Percentiles rank a stretch among this genome's conserved stretches.
Evolutionary conservation across 331 rosid species (phyloP).

Genomic region (Malus hybrid): DNA sequence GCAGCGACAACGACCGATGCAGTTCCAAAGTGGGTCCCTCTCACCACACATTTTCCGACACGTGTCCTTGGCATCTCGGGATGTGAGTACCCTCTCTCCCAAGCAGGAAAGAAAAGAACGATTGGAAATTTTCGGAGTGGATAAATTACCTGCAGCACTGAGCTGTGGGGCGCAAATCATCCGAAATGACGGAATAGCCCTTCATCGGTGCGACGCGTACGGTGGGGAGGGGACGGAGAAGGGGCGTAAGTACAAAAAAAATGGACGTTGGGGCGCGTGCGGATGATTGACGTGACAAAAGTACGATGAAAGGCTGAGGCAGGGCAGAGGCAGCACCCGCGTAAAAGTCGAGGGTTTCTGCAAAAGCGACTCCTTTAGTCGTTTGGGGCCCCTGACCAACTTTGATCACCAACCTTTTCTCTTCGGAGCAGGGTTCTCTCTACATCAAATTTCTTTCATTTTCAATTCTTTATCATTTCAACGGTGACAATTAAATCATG

Average conservation of each 20-base stretch:
- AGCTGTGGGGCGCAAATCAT: background rate
- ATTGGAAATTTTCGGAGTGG: background rate
- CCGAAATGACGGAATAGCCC: background rate
- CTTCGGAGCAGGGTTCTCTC: no score
- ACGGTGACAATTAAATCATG: no score
- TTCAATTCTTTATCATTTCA: no score
- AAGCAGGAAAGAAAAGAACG: background rate
- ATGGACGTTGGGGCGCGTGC: constrained; percentile 36
- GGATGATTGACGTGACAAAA: constrained; percentile 44
- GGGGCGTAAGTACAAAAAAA: background rate
- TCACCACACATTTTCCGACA: background rate
- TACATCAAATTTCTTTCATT: no score
- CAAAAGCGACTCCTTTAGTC: constrained; percentile 22
- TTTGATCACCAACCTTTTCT: no score
- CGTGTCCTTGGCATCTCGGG: constrained; percentile 7
- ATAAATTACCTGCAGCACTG: background rate
- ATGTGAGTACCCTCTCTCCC: background rate
- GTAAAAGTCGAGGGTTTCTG: constrained; percentile 86
- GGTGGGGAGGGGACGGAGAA: background rate
- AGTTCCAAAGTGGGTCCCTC: constrained; percentile 28
- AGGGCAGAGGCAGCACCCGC: constrained; percentile 46
- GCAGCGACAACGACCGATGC: constrained; percentile 70
- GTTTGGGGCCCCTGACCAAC: background rate
- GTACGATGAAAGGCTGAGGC: constrained; percentile 77
- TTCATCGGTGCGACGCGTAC: constrained; percentile 11